phyloP scores from a whole-genome alignment of 2,329 filamentous ascomycete genomes.

The Microcyclospora tardicrescens region DNA sequence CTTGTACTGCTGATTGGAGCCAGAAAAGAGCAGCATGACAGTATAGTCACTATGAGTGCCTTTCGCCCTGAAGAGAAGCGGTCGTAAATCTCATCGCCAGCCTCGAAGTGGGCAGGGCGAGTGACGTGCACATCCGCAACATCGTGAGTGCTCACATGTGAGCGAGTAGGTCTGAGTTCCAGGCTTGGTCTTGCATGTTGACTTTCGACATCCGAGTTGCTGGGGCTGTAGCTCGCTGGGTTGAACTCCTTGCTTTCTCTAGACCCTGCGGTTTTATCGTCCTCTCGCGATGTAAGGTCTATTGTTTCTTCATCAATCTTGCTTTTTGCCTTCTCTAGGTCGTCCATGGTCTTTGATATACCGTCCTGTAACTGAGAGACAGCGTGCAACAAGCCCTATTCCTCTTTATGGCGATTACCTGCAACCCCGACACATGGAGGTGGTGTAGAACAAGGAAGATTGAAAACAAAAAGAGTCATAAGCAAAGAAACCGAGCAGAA shows the following conservation, averaged over 20 bases:
- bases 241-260: not conserved
- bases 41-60: constrained; percentile 50
- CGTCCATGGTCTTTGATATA: too few relatives aligned
- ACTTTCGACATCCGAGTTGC: constrained; percentile 2
- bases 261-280: not conserved
- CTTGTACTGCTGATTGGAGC: constrained; percentile 64
- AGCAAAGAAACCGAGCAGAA: too few relatives aligned
- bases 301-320: not conserved
- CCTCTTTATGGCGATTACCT: too few relatives aligned
- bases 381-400: too few relatives aligned
- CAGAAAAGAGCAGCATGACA: constrained; percentile 64
- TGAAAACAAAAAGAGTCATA: too few relatives aligned
- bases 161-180: constrained; percentile 15
- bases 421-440: too few relatives aligned
- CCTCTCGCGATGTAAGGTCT: not conserved
- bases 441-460: too few relatives aligned
- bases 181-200: constrained; percentile 3
- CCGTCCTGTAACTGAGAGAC: too few relatives aligned
- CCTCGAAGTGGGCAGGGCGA: constrained; percentile 23
- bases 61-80: constrained; percentile 51
- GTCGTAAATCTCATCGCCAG: constrained; percentile 48
- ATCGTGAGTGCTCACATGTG: constrained; percentile 22
- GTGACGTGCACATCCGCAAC: constrained; percentile 10
- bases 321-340: too few relatives aligned
- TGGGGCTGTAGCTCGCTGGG: not conserved